Evolutionary conservation across 2,329 filamentous ascomycete species (phyloP).

Genomic region (Claviceps pazoutovae): DNA sequence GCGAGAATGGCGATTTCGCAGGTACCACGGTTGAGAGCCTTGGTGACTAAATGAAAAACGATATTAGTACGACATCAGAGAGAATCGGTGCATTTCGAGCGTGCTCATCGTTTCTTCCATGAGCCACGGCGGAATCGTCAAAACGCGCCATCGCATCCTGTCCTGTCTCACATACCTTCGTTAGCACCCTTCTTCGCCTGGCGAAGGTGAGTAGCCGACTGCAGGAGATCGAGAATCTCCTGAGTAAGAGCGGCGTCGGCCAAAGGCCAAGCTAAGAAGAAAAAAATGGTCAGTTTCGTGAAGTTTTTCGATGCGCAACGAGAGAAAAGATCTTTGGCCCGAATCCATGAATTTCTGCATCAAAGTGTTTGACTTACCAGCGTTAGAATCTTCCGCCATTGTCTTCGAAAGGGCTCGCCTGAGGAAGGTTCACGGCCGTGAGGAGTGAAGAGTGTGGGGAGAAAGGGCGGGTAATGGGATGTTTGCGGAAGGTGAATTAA

Average conservation of each 20-base stretch:
- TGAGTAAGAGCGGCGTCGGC: conserved; percentile 62
- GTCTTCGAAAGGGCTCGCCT: conserved; percentile 15
- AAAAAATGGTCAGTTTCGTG: neutral
- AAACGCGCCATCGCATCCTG: neutral
- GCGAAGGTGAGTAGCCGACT: conserved; percentile 51
- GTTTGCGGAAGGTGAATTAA: conserved; percentile 1
- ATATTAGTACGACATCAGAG: conserved; percentile 1
- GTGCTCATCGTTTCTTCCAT: too few relatives aligned
- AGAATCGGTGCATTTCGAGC: neutral
- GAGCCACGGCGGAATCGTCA: too few relatives aligned
- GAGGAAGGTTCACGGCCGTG: conserved; percentile 44
- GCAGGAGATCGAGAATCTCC: conserved; percentile 70
- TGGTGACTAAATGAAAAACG: conserved; percentile 37
- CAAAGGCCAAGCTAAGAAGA: conserved; percentile 49
- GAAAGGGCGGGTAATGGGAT: neutral
- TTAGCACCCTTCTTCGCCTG: conserved; percentile 86
- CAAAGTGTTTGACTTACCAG: conserved; percentile 8
- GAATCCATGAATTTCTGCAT: too few relatives aligned
- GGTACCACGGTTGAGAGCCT: conserved; percentile 82
- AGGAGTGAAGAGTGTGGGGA: conserved; percentile 1
- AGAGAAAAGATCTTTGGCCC: neutral
- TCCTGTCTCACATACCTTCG: conserved; percentile 34
- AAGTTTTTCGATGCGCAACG: neutral
- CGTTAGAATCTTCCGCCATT: conserved; percentile 15
- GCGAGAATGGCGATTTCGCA: conserved; percentile 81